Evolutionary conservation across 164 flowering plant species (phyloP).

Genomic region (Stephania yunnanensis): DNA sequence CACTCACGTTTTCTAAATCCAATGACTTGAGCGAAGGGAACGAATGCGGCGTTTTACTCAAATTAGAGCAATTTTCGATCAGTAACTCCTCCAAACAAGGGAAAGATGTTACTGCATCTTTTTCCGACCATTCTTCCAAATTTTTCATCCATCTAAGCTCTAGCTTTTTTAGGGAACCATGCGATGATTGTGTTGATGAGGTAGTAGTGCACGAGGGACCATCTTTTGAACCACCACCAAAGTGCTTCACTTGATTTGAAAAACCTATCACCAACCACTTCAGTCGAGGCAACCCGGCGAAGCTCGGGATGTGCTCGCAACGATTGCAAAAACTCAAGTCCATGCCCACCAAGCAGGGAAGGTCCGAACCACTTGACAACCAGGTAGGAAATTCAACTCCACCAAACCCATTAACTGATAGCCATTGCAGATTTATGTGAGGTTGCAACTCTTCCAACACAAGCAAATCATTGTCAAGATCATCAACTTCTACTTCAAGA

Average conservation of each 20-base stretch:
- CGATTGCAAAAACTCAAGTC: background rate
- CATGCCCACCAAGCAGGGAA: background rate
- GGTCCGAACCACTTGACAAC: background rate
- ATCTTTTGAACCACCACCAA: too few relatives aligned
- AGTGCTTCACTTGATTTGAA: too few relatives aligned
- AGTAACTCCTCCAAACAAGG: too few relatives aligned
- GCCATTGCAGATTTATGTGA: background rate
- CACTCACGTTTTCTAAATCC: too few relatives aligned
- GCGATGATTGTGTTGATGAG: background rate
- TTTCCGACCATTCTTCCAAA: background rate
- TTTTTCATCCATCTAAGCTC: background rate
- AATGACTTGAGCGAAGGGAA: too few relatives aligned
- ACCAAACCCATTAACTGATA: background rate
- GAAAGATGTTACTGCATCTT: background rate
- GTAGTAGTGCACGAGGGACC: too few relatives aligned
- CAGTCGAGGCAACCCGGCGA: background rate
- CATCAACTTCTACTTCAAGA: too few relatives aligned
- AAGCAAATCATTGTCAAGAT: background rate
- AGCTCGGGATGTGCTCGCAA: background rate
- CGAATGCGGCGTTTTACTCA: too few relatives aligned
- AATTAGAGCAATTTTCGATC: too few relatives aligned
- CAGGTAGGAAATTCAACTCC: background rate
- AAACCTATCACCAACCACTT: too few relatives aligned
- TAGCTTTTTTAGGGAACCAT: background rate
- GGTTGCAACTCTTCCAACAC: background rate